Evolutionary conservation across 768 basidiomycete genomes (phyloP).

Genomic region (Boletus sp.): DNA sequence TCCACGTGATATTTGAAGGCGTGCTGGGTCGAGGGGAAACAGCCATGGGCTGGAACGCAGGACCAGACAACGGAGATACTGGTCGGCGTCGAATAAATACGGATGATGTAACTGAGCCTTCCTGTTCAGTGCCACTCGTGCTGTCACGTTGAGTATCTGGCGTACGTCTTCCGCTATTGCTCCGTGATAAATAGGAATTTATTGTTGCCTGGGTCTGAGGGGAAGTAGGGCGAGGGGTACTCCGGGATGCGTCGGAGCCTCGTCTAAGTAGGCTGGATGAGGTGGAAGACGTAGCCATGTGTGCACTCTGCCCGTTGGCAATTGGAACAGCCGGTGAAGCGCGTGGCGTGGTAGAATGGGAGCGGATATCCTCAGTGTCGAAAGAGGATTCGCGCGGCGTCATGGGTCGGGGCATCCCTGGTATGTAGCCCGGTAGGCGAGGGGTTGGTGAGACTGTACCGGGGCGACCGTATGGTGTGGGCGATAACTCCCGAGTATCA

Average conservation of each 20-base stretch:
- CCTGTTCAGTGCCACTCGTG: slow-evolving; percentile 35
- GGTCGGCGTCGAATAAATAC: slow-evolving; percentile 58
- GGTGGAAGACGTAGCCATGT: slow-evolving; percentile 35
- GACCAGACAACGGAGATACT: slow-evolving; percentile 65
- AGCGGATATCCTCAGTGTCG: slow-evolving; percentile 71
- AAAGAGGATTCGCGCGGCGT: slow-evolving; percentile 69
- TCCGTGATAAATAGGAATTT: slow-evolving; percentile 50
- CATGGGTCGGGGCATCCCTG: slow-evolving; percentile 89
- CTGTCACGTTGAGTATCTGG: slow-evolving; percentile 50
- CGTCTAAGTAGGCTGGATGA: slow-evolving; percentile 44
- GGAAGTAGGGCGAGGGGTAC: slow-evolving; percentile 46
- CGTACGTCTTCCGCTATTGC: slow-evolving; percentile 61
- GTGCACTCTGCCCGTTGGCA: slow-evolving; percentile 32
- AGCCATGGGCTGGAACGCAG: slow-evolving; percentile 57
- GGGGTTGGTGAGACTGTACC: slow-evolving; percentile 48
- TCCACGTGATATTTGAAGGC: slow-evolving; percentile 80
- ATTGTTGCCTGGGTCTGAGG: slow-evolving; percentile 40
- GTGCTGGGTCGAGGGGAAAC: slow-evolving; percentile 52
- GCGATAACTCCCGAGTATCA: slow-evolving; percentile 54
- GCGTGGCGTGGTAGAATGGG: slow-evolving; percentile 69
- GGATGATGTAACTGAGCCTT: slow-evolving; percentile 49
- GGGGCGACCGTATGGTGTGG: slow-evolving; percentile 52
- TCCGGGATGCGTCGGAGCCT: slow-evolving; percentile 55
- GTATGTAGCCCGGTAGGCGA: slow-evolving; percentile 77
- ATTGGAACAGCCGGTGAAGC: slow-evolving; percentile 61